Conservation (phyloP, 2,329 filamentous ascomycete genomes). For the Arthrobotrys iridis region DNA sequence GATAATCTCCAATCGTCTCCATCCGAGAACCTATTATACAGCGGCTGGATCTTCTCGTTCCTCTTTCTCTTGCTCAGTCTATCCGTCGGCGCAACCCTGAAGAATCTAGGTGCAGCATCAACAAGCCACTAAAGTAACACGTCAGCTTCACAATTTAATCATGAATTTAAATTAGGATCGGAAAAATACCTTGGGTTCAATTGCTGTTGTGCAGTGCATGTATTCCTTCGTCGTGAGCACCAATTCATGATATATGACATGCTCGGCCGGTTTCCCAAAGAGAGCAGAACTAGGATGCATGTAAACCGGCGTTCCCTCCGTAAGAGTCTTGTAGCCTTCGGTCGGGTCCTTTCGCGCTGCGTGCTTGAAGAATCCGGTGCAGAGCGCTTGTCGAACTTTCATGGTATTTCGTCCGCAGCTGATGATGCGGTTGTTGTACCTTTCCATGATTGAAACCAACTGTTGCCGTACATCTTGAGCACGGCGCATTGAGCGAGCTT, state of each 20-base stretch:
- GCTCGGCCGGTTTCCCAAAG: slow-evolving; percentile 95
- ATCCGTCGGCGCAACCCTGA: slow-evolving; percentile 93
- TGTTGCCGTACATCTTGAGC: slow-evolving; percentile 93
- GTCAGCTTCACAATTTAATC: slow-evolving; percentile 3
- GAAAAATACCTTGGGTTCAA: slow-evolving; percentile 78
- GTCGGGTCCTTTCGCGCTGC: slow-evolving; percentile 92
- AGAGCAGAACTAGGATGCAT: slow-evolving; percentile 90
- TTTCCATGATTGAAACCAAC: slow-evolving; percentile 90
- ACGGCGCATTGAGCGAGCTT: slow-evolving; percentile 85
- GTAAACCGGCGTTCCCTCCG: slow-evolving; percentile 93
- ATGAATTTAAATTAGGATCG: slow-evolving; percentile 13
- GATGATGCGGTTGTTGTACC: slow-evolving; percentile 82
- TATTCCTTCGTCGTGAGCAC: slow-evolving; percentile 97
- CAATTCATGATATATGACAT: slow-evolving; percentile 91
- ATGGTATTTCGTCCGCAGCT: slow-evolving; percentile 89
- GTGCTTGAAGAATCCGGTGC: slow-evolving; percentile 95
- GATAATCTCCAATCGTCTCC: slow-evolving; percentile 96
- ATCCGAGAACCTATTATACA: slow-evolving; percentile 90
- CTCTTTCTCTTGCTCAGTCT: slow-evolving; percentile 88
- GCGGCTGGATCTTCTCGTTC: slow-evolving; percentile 90
- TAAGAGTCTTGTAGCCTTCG: slow-evolving; percentile 97
- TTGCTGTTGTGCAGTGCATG: slow-evolving; percentile 92
- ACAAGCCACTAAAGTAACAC: slow-evolving; percentile 72
- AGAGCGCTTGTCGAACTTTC: slow-evolving; percentile 87
- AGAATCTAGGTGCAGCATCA: slow-evolving; percentile 97